These are phyloP conservation scores for Nepenthes alata DNA, from an alignment of 179 eudicot species.

Conservation along the genomic window DNA sequence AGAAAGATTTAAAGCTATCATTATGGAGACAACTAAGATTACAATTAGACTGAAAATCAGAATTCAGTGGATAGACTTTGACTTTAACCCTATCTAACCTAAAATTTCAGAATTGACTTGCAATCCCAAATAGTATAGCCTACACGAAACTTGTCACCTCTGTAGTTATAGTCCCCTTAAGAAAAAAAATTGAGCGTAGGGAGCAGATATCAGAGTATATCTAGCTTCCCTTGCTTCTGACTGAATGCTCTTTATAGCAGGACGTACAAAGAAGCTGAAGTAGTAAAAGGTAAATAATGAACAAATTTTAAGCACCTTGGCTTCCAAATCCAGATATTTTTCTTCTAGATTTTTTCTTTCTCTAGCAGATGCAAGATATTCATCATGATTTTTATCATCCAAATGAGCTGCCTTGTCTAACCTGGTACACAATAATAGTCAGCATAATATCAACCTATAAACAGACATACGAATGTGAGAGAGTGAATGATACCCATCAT, in stretches of 20 bases:
- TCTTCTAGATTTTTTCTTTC: constrained; percentile 18
- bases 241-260: neutral
- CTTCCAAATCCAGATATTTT: constrained; percentile 20
- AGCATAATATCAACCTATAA: neutral
- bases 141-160: no score
- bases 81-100: no score
- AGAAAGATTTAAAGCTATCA: no score
- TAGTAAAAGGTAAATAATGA: neutral
- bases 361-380: constrained; percentile 4
- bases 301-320: constrained; percentile 10
- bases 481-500: constrained; percentile 14
- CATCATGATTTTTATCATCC: constrained; percentile 13
- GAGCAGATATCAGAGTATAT: no score
- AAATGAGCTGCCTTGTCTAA: neutral
- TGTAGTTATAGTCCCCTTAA: neutral
- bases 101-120: no score
- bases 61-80: no score
- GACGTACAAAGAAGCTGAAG: neutral
- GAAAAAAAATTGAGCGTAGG: neutral
- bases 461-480: neutral
- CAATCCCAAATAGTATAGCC: no score
- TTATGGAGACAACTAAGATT: no score
- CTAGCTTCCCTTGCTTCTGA: neutral
- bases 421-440: constrained; percentile 9
- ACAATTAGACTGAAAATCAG: no score